Evolutionary conservation across 345 rosid genomes (phyloP), one percentile per base, ranked within the genome.

Genomic region (Hibiscus trionum): DNA sequence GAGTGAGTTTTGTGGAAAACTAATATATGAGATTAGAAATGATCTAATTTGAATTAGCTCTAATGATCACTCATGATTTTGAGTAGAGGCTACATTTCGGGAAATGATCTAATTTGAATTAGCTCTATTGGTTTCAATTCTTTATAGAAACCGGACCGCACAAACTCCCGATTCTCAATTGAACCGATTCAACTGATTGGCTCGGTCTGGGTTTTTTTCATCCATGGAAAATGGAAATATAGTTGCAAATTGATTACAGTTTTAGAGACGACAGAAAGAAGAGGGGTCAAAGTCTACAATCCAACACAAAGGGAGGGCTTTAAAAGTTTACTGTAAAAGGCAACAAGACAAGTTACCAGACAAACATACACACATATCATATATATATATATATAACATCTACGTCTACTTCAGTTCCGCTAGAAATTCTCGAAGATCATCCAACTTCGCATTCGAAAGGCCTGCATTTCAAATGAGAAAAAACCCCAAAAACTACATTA

Each of bases 381-480:
- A 10, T 42, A 42, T 52, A 1, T 50, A 50, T 5, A 16, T 52
- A 1, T 52, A 11, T 42, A 69, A 49, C 42, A 58, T 63, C 87
- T 82, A 87, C 75, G 81, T 73, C 24, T 80, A 83, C 86, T 77
- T 89, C 75, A 90, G 55, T 61, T 78, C 87, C 0, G 80, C 78
- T 16, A 88, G 19, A 83, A 88, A 86, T 52, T 69, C 82, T 72
- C 82, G 81, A 55, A 91, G 83, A 80, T 88, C 88, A 79, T 86
- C 90, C 80, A 86, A 74, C 26, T 85, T 84, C 15, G 58, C 78
- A 59, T 59, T 77, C 60, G 70, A 49, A 55, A 84, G 82, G 66
- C 83, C 91, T 85, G 53, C 71, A 16, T 50, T 68, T 68, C 44
- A 50, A 27, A 27, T 29, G 26, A 50, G 44, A 50, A 50, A 26